Evolutionary conservation across 176 grass and related monocot species (phyloP).

Genomic region (Cenchrus americanus): DNA sequence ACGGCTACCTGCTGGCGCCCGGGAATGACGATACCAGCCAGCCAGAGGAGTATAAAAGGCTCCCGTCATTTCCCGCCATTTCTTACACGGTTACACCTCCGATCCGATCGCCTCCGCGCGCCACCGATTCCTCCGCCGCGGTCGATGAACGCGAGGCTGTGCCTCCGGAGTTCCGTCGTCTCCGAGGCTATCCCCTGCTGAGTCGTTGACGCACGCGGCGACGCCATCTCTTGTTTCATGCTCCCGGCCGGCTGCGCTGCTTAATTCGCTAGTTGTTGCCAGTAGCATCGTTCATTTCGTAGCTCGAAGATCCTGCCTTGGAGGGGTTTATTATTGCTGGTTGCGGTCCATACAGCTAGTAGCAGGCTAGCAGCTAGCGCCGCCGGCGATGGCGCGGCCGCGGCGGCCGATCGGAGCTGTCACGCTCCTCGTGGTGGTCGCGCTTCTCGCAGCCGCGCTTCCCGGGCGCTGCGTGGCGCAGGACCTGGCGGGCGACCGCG

Average conservation of each 20-base stretch:
- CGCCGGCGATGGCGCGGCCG: conserved; percentile 11
- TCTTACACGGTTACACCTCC: background rate
- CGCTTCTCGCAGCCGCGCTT: background rate
- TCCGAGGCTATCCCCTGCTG: background rate
- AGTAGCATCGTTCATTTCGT: background rate
- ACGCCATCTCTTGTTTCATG: background rate
- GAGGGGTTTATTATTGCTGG: no score
- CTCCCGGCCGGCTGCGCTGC: background rate
- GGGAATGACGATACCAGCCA: background rate
- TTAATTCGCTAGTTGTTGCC: background rate
- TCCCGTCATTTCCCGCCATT: background rate
- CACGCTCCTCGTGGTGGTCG: background rate
- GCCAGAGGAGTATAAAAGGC: background rate
- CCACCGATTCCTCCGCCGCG: conserved; percentile 14
- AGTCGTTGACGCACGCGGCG: background rate
- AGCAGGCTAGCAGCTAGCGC: no score
- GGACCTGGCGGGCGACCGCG: conserved; percentile 52
- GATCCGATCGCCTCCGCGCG: background rate
- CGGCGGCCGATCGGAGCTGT: background rate
- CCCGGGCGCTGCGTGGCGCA: conserved; percentile 18
- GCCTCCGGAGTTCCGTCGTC: background rate
- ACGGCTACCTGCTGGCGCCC: background rate
- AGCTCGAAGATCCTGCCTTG: background rate
- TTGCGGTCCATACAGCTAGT: no score
- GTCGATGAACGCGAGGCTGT: background rate